phyloP scores from a whole-genome alignment of 2,329 filamentous ascomycete species.

The Ophiostoma triangulosporum region DNA sequence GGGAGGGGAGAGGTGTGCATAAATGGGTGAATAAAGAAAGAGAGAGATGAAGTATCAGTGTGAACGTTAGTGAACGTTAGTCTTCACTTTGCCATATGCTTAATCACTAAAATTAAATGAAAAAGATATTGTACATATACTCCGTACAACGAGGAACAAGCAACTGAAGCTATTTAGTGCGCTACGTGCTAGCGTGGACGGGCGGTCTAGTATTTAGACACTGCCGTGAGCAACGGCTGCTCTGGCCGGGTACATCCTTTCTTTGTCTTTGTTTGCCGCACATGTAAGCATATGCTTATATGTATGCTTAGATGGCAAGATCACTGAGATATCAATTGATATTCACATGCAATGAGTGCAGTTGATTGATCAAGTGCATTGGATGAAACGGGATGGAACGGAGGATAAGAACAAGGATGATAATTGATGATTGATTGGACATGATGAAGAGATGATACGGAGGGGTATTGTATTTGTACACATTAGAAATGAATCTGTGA shows the following conservation, averaged over 20 bases:
- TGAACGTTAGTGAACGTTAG: too few relatives aligned
- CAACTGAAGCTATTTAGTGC: constrained; percentile 3
- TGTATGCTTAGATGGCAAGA: too few relatives aligned
- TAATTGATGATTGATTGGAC: too few relatives aligned
- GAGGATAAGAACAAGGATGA: too few relatives aligned
- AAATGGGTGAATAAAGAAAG: neutral
- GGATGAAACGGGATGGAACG: too few relatives aligned
- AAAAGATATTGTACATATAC: neutral
- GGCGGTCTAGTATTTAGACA: constrained; percentile 11
- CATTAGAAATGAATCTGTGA: too few relatives aligned
- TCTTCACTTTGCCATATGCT: too few relatives aligned
- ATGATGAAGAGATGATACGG: too few relatives aligned
- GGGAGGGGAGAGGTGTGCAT: neutral
- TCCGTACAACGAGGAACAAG: neutral
- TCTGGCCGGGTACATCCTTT: neutral
- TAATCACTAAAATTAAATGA: neutral
- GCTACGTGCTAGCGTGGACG: constrained; percentile 8
- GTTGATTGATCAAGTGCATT: too few relatives aligned
- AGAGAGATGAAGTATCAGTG: too few relatives aligned
- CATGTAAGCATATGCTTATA: neutral
- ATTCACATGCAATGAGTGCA: too few relatives aligned
- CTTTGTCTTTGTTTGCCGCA: neutral
- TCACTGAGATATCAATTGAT: too few relatives aligned
- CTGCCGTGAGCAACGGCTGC: constrained; percentile 5
- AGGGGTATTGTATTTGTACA: neutral